Evolutionary conservation across 495 filamentous ascomycete genomes (phyloP), one percentile per base, ranked within the genome.

Genomic region (Hypomontagnella monticulosa): DNA sequence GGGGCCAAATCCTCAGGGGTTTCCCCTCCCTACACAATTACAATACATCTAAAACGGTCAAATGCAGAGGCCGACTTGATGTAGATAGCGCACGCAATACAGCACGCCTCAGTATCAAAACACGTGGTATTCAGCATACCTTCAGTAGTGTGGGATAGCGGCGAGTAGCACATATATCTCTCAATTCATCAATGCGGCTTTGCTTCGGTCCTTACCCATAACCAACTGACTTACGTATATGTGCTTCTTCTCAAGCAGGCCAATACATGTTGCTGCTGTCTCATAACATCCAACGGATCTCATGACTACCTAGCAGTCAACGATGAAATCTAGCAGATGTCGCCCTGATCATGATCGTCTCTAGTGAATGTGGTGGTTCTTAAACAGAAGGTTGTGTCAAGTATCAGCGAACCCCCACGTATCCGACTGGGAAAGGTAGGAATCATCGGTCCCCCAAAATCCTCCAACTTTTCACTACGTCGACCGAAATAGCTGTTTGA

Each of bases 401-500:
- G 37, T 42, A 46, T 55, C 42, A 59, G 18, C 38, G 41, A 56
- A 40, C 40, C 53, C 53, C 49, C 63, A 42, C 59, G 33, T 20
- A n/a, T 16, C 12, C 33, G 43, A 14, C 43, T 48, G 40, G 53
- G 37, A 57, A 42, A 18, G 55, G 66, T 43, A 64, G 50, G 50
- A 59, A 60, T 58, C 42, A 30, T 16, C 32, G 48, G 19, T 11
- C 14, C 32, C 38, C 34, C 40, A 32, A 57, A 63, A 69, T 69
- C 66, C 60, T 69, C 55, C 60, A 63, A 60, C 23, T 43, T 54
- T 38, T 60, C 19, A 36, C 44, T 34, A 56, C 46, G 37, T 52
- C 30, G 54, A 60, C 38, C 38, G 37, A 57, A 60, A 46, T 55
- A 50, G 57, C 47, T 42, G 23, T 47, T 27, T 36, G 14, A 51